These are phyloP conservation scores for Alternaria viburni DNA, from an alignment of 2,329 filamentous ascomycete species.

Conservation along the genomic window DNA sequence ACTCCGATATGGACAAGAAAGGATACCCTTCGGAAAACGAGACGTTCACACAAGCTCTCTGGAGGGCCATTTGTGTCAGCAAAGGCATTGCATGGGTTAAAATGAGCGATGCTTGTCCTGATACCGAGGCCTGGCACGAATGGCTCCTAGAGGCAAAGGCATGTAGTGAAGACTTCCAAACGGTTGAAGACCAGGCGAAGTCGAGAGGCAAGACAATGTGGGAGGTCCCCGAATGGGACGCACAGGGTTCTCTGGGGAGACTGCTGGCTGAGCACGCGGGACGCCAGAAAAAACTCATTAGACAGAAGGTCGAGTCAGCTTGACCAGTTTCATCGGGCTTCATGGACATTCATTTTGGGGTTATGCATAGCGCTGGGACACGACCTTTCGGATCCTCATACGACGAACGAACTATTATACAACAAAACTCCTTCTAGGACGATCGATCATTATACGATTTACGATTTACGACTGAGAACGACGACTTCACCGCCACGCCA, in stretches of 20 bases:
- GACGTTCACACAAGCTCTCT: conserved; percentile 56
- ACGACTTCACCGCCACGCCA: neutral
- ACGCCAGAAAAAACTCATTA: conserved; percentile 21
- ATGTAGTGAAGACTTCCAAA: conserved; percentile 23
- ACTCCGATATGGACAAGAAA: conserved; percentile 43
- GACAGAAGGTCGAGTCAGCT: conserved; percentile 22
- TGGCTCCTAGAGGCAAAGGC: conserved; percentile 50
- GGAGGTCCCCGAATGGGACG: conserved; percentile 45
- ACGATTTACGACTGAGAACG: neutral
- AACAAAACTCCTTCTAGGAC: neutral
- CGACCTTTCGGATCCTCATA: too few relatives aligned
- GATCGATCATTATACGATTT: neutral
- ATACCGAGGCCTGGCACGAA: conserved; percentile 50
- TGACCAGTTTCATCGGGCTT: conserved; percentile 1
- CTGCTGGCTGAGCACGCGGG: conserved; percentile 29
- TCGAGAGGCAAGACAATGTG: conserved; percentile 30
- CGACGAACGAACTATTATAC: neutral
- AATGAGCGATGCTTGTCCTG: conserved; percentile 49
- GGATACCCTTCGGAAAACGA: conserved; percentile 38
- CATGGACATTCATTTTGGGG: neutral
- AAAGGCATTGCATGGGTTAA: conserved; percentile 53
- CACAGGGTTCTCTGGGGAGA: conserved; percentile 29
- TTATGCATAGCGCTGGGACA: conserved; percentile 6
- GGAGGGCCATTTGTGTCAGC: conserved; percentile 56
- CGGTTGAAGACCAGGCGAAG: conserved; percentile 10